phyloP scores from a whole-genome alignment of 495 filamentous ascomycete species.

The Corynascus novoguineensis region DNA sequence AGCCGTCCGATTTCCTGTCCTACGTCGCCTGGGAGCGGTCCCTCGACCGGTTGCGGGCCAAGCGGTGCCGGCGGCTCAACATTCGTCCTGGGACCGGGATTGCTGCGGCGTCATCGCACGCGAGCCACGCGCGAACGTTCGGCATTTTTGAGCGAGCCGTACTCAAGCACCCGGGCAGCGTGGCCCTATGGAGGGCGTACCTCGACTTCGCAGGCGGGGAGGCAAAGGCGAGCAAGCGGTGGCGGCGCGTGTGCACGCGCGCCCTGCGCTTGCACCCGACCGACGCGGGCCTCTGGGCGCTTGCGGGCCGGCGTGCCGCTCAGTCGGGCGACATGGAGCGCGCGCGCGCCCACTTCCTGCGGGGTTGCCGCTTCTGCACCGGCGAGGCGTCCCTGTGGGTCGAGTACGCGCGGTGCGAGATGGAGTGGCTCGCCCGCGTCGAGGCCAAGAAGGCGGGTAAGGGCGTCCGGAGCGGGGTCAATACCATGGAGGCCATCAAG shows the following conservation, averaged over 20 bases:
- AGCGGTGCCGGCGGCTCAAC: slow-evolving; percentile 72
- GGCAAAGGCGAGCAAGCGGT: slow-evolving; percentile 73
- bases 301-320: slow-evolving; percentile 74
- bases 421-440: slow-evolving; percentile 83
- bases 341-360: slow-evolving; percentile 74
- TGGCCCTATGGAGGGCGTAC: slow-evolving; percentile 88
- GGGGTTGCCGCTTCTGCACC: slow-evolving; percentile 83
- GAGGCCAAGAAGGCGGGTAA: slow-evolving; percentile 66
- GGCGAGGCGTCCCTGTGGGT: slow-evolving; percentile 68
- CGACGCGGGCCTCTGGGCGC: slow-evolving; percentile 79
- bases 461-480: slow-evolving; percentile 34
- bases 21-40: slow-evolving; percentile 92
- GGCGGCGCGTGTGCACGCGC: slow-evolving; percentile 67
- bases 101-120: slow-evolving; percentile 39
- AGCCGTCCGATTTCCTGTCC: slow-evolving; percentile 69
- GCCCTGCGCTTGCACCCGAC: slow-evolving; percentile 79
- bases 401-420: slow-evolving; percentile 85
- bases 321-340: slow-evolving; percentile 75
- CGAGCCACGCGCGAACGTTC: slow-evolving; percentile 76
- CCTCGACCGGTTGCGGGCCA: slow-evolving; percentile 72
- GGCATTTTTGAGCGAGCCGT: slow-evolving; percentile 84
- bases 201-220: slow-evolving; percentile 66
- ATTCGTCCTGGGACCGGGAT: too few relatives aligned
- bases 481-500: slow-evolving; percentile 36
- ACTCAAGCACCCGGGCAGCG: slow-evolving; percentile 73